Conservation (phyloP, 2,329 filamentous ascomycete genomes). For the Colletotrichum australisinense region DNA sequence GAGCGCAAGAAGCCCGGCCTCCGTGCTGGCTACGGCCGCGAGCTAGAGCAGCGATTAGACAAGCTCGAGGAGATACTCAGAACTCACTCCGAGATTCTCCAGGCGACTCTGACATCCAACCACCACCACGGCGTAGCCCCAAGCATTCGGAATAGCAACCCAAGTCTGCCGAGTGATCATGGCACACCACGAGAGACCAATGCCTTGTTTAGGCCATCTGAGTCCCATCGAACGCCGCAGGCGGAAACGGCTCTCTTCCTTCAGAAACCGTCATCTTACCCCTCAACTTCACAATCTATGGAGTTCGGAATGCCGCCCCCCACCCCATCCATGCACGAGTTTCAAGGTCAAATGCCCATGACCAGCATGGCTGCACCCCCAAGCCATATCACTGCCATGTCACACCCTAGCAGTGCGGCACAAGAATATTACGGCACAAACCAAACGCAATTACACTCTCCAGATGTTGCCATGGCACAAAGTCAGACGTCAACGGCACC, state of each 20-base stretch:
- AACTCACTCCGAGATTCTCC: slow-evolving; percentile 74
- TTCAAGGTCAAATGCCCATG: slow-evolving; percentile 56
- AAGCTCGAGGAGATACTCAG: slow-evolving; percentile 75
- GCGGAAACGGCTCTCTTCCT: slow-evolving; percentile 71
- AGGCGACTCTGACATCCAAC: slow-evolving; percentile 60
- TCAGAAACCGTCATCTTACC: slow-evolving; percentile 67
- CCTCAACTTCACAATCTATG: slow-evolving; percentile 57
- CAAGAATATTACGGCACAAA: slow-evolving; percentile 62
- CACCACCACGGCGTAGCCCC: slow-evolving; percentile 49
- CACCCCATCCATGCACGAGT: slow-evolving; percentile 62
- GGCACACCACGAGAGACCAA: slow-evolving; percentile 63
- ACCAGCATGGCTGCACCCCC: slow-evolving; percentile 50
- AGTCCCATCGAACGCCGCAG: slow-evolving; percentile 64
- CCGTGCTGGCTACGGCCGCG: slow-evolving; percentile 76
- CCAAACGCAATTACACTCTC: slow-evolving; percentile 64
- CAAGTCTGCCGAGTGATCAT: slow-evolving; percentile 66
- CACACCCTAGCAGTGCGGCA: slow-evolving; percentile 52
- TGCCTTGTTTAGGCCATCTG: slow-evolving; percentile 60
- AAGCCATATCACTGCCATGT: slow-evolving; percentile 48
- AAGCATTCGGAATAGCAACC: slow-evolving; percentile 61
- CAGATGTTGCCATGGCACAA: slow-evolving; percentile 65
- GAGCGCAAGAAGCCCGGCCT: slow-evolving; percentile 76
- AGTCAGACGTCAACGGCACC: slow-evolving; percentile 58
- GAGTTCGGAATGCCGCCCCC: slow-evolving; percentile 62
- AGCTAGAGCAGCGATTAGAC: slow-evolving; percentile 79